Evolutionary conservation across 305 asterid genomes (phyloP).

Genomic region (Galium porrigens): DNA sequence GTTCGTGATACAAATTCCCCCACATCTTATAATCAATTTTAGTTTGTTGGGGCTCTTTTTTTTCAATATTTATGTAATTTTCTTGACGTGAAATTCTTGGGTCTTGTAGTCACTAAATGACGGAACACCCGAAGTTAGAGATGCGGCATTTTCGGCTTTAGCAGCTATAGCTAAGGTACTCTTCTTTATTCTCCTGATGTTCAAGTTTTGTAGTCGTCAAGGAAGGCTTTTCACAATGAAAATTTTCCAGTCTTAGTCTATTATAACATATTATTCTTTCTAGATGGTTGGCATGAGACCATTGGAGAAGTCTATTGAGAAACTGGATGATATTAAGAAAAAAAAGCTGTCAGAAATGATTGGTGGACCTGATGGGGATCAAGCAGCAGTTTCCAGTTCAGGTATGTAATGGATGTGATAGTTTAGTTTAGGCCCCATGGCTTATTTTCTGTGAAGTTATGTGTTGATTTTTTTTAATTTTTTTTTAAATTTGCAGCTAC

Average conservation of each 20-base stretch:
- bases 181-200: slow-evolving; percentile 9
- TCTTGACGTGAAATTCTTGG: not conserved
- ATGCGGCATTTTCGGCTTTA: slow-evolving; percentile 95
- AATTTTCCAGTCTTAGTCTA: not conserved
- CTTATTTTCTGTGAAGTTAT: slow-evolving; percentile 14
- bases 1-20: not conserved
- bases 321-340: slow-evolving; percentile 83
- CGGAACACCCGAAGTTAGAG: slow-evolving; percentile 99
- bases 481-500: slow-evolving; percentile 23
- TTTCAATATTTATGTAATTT: not conserved
- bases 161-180: slow-evolving; percentile 88
- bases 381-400: slow-evolving; percentile 33
- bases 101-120: slow-evolving; percentile 72
- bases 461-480: slow-evolving; percentile 11
- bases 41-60: not conserved
- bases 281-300: slow-evolving; percentile 99
- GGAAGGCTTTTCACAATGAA: not conserved
- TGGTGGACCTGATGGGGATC: slow-evolving; percentile 57
- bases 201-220: not conserved
- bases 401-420: slow-evolving; percentile 32
- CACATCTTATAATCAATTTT: not conserved
- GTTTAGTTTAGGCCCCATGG: slow-evolving; percentile 7
- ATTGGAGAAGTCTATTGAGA: slow-evolving; percentile 78
- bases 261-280: slow-evolving; percentile 10
- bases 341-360: slow-evolving; percentile 95